phyloP scores from a whole-genome alignment of 805 yeast genomes.

The Yarrowia alimentaria region DNA sequence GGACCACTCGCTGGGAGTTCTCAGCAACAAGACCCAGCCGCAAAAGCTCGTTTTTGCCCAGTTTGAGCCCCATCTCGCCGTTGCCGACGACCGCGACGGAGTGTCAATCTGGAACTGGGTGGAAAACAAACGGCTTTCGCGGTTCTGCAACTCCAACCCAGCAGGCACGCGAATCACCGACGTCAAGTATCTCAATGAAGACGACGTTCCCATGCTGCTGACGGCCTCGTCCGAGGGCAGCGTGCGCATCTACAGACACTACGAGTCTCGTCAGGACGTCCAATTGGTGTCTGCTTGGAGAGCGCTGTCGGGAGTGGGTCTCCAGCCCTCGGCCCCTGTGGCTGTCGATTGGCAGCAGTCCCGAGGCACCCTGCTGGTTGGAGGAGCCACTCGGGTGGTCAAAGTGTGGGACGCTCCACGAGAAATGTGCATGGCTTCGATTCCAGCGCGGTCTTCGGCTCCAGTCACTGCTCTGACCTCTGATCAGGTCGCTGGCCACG shows the following conservation, averaged over 20 bases:
- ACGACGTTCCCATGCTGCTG: slow-evolving; percentile 78
- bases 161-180: slow-evolving; percentile 87
- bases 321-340: slow-evolving; percentile 38
- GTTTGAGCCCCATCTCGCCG: slow-evolving; percentile 78
- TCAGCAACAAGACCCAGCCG: slow-evolving; percentile 79
- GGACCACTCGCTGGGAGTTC: slow-evolving; percentile 58
- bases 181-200: slow-evolving; percentile 82
- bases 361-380: slow-evolving; percentile 82
- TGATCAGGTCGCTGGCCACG: slow-evolving; percentile 91
- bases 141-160: slow-evolving; percentile 81
- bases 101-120: slow-evolving; percentile 90
- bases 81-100: slow-evolving; percentile 80
- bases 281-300: slow-evolving; percentile 86
- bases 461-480: slow-evolving; percentile 88
- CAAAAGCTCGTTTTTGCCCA: slow-evolving; percentile 78
- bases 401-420: slow-evolving; percentile 96
- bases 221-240: slow-evolving; percentile 94
- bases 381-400: slow-evolving; percentile 92
- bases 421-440: slow-evolving; percentile 78
- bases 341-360: slow-evolving; percentile 97
- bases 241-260: slow-evolving; percentile 78
- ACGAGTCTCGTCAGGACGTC: slow-evolving; percentile 54
- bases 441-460: slow-evolving; percentile 87
- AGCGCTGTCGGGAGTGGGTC: slow-evolving; percentile 67
- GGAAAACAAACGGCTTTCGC: slow-evolving; percentile 52